Conservation (phyloP, 306 rosid species). For the Datisca glomerata region DNA sequence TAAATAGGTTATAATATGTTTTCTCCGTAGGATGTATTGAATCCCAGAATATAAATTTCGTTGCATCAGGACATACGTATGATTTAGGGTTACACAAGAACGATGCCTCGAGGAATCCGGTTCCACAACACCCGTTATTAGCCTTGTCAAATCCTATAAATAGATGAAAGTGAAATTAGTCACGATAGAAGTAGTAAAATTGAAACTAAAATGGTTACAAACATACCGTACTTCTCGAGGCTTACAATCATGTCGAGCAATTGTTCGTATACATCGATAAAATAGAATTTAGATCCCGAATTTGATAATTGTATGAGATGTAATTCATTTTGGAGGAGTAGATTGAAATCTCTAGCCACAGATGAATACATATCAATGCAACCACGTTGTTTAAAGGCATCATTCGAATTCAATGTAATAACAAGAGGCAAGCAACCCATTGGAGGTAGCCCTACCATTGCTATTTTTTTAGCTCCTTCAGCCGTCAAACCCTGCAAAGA, state of each 20-base stretch:
- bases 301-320: conserved; percentile 16
- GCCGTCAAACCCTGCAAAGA: conserved; percentile 31
- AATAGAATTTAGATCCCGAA: conserved; percentile 20
- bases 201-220: background rate
- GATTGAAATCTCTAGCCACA: conserved; percentile 35
- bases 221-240: conserved; percentile 28
- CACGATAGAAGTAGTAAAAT: too few species aligned
- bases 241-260: conserved; percentile 30
- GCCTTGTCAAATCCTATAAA: conserved; percentile 39
- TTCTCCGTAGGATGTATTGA: conserved; percentile 58
- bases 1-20: conserved; percentile 33
- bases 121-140: conserved; percentile 56
- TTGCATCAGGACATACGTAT: conserved; percentile 29
- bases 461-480: conserved; percentile 49
- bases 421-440: conserved; percentile 60
- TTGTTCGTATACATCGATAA: conserved; percentile 43
- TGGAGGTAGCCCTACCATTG: conserved; percentile 50
- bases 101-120: conserved; percentile 43
- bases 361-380: conserved; percentile 39
- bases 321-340: conserved; percentile 37
- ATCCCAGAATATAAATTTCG: conserved; percentile 63
- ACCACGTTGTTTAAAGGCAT: conserved; percentile 14
- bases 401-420: conserved; percentile 26
- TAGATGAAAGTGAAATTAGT: background rate
- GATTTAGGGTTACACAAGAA: conserved; percentile 37